phyloP scores from a whole-genome alignment of 805 yeast genomes.

The Diddensiella santjacobensis region DNA sequence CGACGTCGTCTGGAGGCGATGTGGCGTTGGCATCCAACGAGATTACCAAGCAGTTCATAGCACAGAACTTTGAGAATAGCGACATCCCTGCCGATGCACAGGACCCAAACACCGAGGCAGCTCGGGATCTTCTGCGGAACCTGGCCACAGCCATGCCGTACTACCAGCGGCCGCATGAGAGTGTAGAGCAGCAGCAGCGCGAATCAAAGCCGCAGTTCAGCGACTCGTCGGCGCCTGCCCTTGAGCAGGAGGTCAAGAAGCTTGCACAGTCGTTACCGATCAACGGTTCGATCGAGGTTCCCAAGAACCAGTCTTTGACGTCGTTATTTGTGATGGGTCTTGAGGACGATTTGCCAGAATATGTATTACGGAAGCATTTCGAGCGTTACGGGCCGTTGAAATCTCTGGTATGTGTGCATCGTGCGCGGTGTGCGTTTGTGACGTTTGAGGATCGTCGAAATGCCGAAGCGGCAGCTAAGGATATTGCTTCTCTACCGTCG shows the following conservation, averaged over 20 bases:
- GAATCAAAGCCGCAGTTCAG: conserved; percentile 7
- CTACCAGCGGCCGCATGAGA: not conserved
- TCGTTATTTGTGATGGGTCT: conserved; percentile 76
- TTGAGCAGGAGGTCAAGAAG: conserved; percentile 45
- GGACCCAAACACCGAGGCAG: conserved; percentile 25
- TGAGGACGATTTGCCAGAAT: conserved; percentile 62
- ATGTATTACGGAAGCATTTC: conserved; percentile 51
- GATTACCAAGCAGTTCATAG: conserved; percentile 53
- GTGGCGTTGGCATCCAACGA: conserved; percentile 47
- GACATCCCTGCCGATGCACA: not conserved
- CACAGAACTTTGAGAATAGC: conserved; percentile 43
- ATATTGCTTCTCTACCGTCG: conserved; percentile 7
- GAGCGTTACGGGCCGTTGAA: conserved; percentile 45
- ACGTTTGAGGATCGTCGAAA: conserved; percentile 46
- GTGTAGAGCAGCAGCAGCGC: conserved; percentile 8
- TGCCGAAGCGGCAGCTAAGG: conserved; percentile 45
- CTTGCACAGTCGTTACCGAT: conserved; percentile 63
- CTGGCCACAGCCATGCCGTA: conserved; percentile 37
- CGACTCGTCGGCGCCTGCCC: conserved; percentile 16
- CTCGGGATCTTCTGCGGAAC: conserved; percentile 49
- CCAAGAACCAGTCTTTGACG: conserved; percentile 42
- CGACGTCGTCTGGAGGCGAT: conserved; percentile 41
- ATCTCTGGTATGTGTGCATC: conserved; percentile 49
- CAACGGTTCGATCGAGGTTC: conserved; percentile 48
- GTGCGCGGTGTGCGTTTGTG: conserved; percentile 61